phyloP scores from a whole-genome alignment of 139 green algal species.

The Volvox reticuliferus region DNA sequence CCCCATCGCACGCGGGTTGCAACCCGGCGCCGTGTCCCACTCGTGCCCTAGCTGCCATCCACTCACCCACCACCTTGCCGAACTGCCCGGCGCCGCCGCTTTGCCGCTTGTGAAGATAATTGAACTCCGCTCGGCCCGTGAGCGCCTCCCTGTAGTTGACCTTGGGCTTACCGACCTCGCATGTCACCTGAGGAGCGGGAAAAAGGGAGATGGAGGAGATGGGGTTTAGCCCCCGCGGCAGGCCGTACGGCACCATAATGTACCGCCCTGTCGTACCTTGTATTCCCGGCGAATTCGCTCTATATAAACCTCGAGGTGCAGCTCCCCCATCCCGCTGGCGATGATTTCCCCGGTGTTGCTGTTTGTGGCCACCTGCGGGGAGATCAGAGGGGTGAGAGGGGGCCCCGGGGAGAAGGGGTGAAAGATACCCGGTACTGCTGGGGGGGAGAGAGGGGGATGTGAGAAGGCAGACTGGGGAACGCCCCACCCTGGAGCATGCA shows the following conservation, averaged over 20 bases:
- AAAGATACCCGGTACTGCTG: too few relatives aligned
- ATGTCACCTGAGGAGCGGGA: conserved; percentile 48
- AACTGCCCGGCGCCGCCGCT: conserved; percentile 75
- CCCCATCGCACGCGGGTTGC: not conserved
- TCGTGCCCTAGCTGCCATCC: not conserved
- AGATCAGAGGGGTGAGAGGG: not conserved
- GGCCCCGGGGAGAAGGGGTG: too few relatives aligned
- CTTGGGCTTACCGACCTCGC: conserved; percentile 88
- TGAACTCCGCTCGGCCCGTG: conserved; percentile 85
- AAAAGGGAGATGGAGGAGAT: not conserved
- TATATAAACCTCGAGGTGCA: conserved; percentile 99
- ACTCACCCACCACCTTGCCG: conserved; percentile 49
- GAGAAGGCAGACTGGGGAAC: not conserved
- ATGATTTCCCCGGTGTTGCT: conserved; percentile 89
- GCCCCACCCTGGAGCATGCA: not conserved
- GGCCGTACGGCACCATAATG: too few relatives aligned
- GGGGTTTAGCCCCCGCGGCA: too few relatives aligned
- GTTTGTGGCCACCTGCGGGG: conserved; percentile 71
- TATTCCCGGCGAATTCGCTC: conserved; percentile 99
- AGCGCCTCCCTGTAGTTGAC: conserved; percentile 99
- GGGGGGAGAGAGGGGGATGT: not conserved
- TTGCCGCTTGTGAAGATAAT: conserved; percentile 99
- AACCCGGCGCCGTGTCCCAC: not conserved
- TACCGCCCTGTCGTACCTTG: conserved; percentile 70
- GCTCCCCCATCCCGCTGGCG: conserved; percentile 97